Evolutionary conservation across 768 basidiomycete genomes (phyloP), one percentile per base, ranked within the genome.

Genomic region (Dioszegia crocea): DNA sequence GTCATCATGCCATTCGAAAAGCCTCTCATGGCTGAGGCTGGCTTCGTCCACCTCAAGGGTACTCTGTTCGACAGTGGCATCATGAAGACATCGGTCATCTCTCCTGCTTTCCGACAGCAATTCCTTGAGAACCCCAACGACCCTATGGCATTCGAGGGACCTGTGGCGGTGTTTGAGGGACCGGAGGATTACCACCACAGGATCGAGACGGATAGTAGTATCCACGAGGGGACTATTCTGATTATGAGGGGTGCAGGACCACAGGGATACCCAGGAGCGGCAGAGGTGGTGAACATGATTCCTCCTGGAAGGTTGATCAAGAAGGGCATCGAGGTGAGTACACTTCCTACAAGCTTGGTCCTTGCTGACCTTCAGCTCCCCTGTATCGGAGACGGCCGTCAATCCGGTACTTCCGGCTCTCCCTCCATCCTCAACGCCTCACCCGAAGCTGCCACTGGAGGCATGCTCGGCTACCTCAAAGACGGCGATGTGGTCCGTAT

Each of bases 231-330:
- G 14, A 73, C 71, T 2, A 76, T 76, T 21, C 59, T 76, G 16
- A 68, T 76, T 52, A 76, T 76, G 71, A 53, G 73, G 29, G 75
- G 75, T 11, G 74, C 75, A 17, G 75, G 75, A 45, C 75, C 75
- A 0, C 40, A 61, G 12, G 75, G 74, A 14, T 72, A 74, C 41
- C 71, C 71, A 1, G 73, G 72, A 2, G 65, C 66, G 24, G 71
- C 71, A 14, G 68, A 75, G 53, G 71, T 71, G n/a, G 75, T 75
- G 26, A 76, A 76, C 51, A 75, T 76, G 73, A 71, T 74, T 31
- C 75, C 75, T 1, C 75, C 75, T 2, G 70, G 67, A 29, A 41
- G 60, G 27, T 57, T 76, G 10, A 70, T 76, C 63, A 70, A 70
- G 50, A 39, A 71, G 51, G 75, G 75, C 9, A 68, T 76, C 43